These are phyloP conservation scores for Pleurotus pulmonarius DNA, from an alignment of 768 basidiomycete genomes.

Conservation along the genomic window DNA sequence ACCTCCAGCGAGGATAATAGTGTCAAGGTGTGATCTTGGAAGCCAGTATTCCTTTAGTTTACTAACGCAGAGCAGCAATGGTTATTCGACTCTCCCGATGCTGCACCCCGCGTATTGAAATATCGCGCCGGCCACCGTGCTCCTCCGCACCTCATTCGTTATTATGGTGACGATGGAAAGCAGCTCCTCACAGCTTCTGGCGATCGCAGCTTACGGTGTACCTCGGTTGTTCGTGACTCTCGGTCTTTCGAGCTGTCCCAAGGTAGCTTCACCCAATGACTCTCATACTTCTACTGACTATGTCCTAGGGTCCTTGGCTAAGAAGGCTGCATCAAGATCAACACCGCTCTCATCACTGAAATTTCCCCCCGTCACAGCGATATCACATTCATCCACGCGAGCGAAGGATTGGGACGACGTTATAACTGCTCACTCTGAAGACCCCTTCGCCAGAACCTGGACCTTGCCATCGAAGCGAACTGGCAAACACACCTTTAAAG, in stretches of 20 bases:
- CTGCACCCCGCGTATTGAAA: conserved; percentile 84
- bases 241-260: conserved; percentile 93
- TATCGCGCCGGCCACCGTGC: conserved; percentile 89
- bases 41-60: neutral
- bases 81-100: conserved; percentile 90
- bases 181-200: conserved; percentile 84
- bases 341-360: conserved; percentile 82
- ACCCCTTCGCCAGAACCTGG: conserved; percentile 85
- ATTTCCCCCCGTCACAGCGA: conserved; percentile 71
- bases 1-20: conserved; percentile 94
- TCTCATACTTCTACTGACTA: neutral
- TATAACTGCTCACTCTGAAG: conserved; percentile 84
- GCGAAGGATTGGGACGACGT: conserved; percentile 98
- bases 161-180: conserved; percentile 98
- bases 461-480: conserved; percentile 76
- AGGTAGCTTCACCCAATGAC: conserved; percentile 39
- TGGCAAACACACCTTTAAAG: conserved; percentile 70
- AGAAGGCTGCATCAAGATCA: conserved; percentile 74
- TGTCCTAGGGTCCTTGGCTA: conserved; percentile 67
- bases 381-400: conserved; percentile 76
- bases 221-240: conserved; percentile 92
- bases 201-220: conserved; percentile 86
- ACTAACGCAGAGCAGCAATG: conserved; percentile 71
- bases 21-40: conserved; percentile 63
- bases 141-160: conserved; percentile 88